Base-by-base conservation (phyloP, 495 filamentous ascomycete genomes). In the Tuber calosporum region DNA sequence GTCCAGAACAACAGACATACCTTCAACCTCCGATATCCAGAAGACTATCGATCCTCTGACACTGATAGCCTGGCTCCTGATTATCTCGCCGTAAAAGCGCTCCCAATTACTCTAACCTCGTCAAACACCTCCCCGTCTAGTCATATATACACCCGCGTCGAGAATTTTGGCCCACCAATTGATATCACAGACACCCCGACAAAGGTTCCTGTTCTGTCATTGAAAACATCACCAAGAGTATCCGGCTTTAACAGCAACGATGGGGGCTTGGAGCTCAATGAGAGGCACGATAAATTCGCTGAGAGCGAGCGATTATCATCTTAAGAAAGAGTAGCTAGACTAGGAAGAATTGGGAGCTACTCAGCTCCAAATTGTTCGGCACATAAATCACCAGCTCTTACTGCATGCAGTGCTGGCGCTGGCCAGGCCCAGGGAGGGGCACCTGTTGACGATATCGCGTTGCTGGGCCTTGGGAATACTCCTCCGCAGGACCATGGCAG, bases 401-500 rank as follows among this genome's bases (percentile, higher is more conserved):
- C 67, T 48, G 34, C 53, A 15, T 81, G 68, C 22, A 72, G 69
- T 71, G 67, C 79, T 68, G 73, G 79, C 36, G 48, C 67, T 67
- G 71, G 73, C 2, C 69, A 71, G 36, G 68, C 70, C 19, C 75
- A 72, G 48, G 79, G 75, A 30, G 72, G 48, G 67, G 80, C 79
- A 22, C 76, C 80, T 34, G 53, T 80, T 34, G 80, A 84, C 67
- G 82, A 83, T 75, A 83, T 84, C 39, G 79, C 83, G 9, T 72
- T 83, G 41, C 73, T 81, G 30, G 76, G 82, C 38, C 74, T 83
- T 76, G 19, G 72, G 76, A 40, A 80, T 75, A 71, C 72, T 41
- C 53, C n/a, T 30, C 37, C 67, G 4, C 30, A 72, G 53, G 69
- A 80, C 26, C 15, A 3, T 30, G 9, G 38, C 48, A 73, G 74